A percentile compares a stretch with the other conserved stretches of the same genome.
phyloP scores from a whole-genome alignment of 306 rosid genomes.

The Lathyrus aphaca region DNA sequence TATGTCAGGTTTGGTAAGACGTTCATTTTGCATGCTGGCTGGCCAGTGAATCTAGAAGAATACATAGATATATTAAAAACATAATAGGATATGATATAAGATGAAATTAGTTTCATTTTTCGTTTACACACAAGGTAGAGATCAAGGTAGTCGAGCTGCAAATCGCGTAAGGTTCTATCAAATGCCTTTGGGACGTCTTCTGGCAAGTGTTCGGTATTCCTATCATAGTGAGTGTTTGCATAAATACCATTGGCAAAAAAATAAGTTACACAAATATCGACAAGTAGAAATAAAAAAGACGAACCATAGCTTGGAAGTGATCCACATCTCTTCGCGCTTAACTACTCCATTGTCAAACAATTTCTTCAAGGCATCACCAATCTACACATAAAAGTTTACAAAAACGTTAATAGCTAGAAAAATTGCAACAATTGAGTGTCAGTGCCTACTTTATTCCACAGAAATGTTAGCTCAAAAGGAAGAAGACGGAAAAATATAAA shows the following conservation, averaged over 20 bases:
- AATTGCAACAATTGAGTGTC: too few relatives aligned
- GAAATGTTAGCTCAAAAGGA: too few relatives aligned
- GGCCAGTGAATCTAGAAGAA: constrained; percentile 67
- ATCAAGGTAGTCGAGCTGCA: constrained; percentile 66
- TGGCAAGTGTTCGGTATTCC: constrained; percentile 57
- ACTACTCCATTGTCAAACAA: constrained; percentile 51
- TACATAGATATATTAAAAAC: constrained; percentile 5
- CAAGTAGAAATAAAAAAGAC: constrained; percentile 13
- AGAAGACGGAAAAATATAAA: too few relatives aligned
- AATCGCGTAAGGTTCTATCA: constrained; percentile 49
- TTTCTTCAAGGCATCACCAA: constrained; percentile 52
- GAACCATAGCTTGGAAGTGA: constrained; percentile 65
- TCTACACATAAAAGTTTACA: constrained; percentile 42
- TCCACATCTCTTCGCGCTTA: constrained; percentile 57
- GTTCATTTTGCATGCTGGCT: constrained; percentile 54
- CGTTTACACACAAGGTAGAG: constrained; percentile 53
- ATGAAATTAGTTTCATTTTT: constrained; percentile 16
- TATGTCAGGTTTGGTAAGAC: constrained; percentile 52
- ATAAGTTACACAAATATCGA: background rate
- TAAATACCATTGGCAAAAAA: constrained; percentile 7
- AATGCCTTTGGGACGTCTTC: constrained; percentile 61
- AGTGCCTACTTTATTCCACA: too few relatives aligned
- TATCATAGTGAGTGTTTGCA: background rate
- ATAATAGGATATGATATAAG: constrained; percentile 6
- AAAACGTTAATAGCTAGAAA: background rate